Evolutionary conservation across 306 rosid species (phyloP).

Genomic region (Rosa multiflora): DNA sequence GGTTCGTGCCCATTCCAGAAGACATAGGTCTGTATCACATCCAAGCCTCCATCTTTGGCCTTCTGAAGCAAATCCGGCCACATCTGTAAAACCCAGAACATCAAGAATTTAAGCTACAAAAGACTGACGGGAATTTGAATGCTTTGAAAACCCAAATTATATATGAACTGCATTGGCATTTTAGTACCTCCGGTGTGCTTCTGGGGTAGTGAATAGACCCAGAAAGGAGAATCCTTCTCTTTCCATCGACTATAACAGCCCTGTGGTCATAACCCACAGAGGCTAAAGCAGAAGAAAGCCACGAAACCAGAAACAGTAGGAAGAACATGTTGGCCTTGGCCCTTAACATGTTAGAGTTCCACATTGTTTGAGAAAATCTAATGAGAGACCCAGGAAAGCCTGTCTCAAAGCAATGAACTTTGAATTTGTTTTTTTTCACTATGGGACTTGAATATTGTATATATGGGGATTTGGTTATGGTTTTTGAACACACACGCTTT

Average conservation of each 20-base stretch:
- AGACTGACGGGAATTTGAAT: background rate
- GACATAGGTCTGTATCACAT: slow-evolving; percentile 90
- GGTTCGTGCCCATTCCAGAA: slow-evolving; percentile 99
- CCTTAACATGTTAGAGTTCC: slow-evolving; percentile 26
- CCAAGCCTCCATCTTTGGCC: slow-evolving; percentile 96
- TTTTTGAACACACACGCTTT: slow-evolving; percentile 10
- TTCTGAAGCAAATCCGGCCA: slow-evolving; percentile 90
- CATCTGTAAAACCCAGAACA: slow-evolving; percentile 51
- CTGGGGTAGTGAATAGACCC: slow-evolving; percentile 98
- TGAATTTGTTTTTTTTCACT: slow-evolving; percentile 12
- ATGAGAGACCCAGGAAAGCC: slow-evolving; percentile 23
- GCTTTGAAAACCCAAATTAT: background rate
- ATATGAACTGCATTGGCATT: slow-evolving; percentile 32
- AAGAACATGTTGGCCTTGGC: slow-evolving; percentile 7
- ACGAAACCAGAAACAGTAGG: slow-evolving; percentile 29
- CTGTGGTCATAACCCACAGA: slow-evolving; percentile 73
- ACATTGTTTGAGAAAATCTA: slow-evolving; percentile 27
- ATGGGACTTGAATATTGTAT: slow-evolving; percentile 22
- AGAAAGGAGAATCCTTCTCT: slow-evolving; percentile 70
- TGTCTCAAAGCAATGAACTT: slow-evolving; percentile 26
- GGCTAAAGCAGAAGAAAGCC: slow-evolving; percentile 45
- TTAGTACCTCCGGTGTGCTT: slow-evolving; percentile 84
- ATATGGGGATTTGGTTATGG: slow-evolving; percentile 27
- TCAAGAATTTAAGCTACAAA: background rate
- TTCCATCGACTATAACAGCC: slow-evolving; percentile 65